Conservation (phyloP, 202 grass and related monocot genomes). For the Eragrostis tef region DNA sequence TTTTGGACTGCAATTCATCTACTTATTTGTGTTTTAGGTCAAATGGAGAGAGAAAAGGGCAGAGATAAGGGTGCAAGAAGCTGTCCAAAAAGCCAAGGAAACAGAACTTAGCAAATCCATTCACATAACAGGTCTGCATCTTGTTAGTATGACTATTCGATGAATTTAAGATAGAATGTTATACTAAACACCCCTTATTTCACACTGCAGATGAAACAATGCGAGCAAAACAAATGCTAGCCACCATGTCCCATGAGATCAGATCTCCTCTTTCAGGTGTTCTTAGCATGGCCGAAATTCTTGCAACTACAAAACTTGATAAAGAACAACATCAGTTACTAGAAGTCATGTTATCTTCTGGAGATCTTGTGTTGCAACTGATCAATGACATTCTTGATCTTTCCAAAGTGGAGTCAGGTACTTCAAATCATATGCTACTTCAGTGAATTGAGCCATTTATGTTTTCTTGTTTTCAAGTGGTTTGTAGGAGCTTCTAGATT, state of each 20-base stretch:
- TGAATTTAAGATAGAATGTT: conserved; percentile 17
- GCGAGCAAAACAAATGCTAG: conserved; percentile 97
- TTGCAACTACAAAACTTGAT: conserved; percentile 73
- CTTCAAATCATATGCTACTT: conserved; percentile 28
- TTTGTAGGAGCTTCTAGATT: conserved; percentile 23
- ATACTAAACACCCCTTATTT: conserved; percentile 29
- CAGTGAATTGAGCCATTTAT: conserved; percentile 10
- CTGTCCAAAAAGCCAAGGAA: conserved; percentile 95
- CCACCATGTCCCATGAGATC: conserved; percentile 97
- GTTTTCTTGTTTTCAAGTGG: conserved; percentile 32
- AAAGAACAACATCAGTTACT: conserved; percentile 82
- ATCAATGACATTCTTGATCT: conserved; percentile 99
- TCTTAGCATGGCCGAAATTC: conserved; percentile 92
- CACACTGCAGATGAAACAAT: conserved; percentile 81
- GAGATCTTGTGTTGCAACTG: conserved; percentile 91
- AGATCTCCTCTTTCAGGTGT: conserved; percentile 94
- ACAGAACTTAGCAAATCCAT: conserved; percentile 88
- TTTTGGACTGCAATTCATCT: conserved; percentile 46
- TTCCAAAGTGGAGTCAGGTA: conserved; percentile 99
- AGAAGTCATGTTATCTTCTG: conserved; percentile 96
- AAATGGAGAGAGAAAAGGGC: conserved; percentile 81
- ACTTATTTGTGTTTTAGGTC: conserved; percentile 55
- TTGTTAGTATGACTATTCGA: conserved; percentile 33
- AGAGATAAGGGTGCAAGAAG: conserved; percentile 72
- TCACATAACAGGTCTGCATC: conserved; percentile 78